Conservation (phyloP, 495 filamentous ascomycete genomes). For the Neurospora sp. region DNA sequence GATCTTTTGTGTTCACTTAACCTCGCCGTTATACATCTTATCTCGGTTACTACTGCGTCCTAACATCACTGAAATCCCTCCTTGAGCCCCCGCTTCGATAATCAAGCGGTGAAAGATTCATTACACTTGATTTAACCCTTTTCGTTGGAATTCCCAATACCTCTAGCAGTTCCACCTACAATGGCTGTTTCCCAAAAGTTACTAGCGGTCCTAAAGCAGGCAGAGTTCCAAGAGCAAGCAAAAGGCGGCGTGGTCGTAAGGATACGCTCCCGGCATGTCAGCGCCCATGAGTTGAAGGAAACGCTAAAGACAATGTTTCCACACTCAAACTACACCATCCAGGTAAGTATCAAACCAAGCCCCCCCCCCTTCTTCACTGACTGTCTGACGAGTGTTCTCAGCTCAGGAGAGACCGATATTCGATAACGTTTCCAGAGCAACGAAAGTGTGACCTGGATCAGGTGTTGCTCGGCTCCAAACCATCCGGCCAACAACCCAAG, state of each 20-base stretch:
- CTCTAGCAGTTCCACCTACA: not conserved
- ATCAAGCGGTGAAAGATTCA: not conserved
- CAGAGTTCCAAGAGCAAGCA: not conserved
- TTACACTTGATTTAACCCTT: not conserved
- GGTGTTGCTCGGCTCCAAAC: not conserved
- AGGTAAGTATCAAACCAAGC: not conserved
- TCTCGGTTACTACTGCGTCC: too few species aligned
- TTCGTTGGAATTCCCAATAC: not conserved
- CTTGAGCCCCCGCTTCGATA: not conserved
- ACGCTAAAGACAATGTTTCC: not conserved
- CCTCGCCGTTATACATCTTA: too few species aligned
- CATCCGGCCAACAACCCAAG: not conserved
- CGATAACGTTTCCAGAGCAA: not conserved
- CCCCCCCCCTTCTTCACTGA: rapidly evolving
- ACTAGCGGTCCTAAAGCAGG: not conserved
- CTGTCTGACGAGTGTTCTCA: not conserved
- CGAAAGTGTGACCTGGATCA: not conserved
- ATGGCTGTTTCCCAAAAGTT: not conserved
- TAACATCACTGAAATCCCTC: too few species aligned
- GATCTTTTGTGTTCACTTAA: not conserved
- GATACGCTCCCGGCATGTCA: not conserved
- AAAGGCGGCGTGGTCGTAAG: not conserved
- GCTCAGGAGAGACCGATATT: not conserved
- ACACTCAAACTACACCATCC: not conserved
- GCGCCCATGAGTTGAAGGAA: not conserved